A percentile compares a stretch with the other conserved stretches of the same genome.
Evolutionary conservation across 768 basidiomycete genomes (phyloP).

Genomic region (Leccinum aurantiacum): DNA sequence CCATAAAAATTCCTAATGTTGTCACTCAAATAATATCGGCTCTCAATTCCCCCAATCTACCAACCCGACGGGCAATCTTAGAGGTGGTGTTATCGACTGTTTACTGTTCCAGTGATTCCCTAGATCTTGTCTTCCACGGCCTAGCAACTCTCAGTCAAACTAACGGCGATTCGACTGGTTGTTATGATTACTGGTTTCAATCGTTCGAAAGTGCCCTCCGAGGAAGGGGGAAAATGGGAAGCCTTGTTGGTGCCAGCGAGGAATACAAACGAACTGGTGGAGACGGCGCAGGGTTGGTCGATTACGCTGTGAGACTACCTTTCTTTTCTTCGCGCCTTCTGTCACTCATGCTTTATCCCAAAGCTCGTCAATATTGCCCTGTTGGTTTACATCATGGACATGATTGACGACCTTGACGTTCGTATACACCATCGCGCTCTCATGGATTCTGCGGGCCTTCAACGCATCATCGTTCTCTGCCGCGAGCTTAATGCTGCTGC

Average conservation of each 20-base stretch:
- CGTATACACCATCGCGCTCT: constrained; percentile 84
- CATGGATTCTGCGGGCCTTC: constrained; percentile 87
- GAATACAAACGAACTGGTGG: constrained; percentile 73
- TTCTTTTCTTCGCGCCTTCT: neutral
- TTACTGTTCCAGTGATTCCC: constrained; percentile 61
- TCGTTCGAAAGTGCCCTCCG: constrained; percentile 71
- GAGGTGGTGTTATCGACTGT: constrained; percentile 78
- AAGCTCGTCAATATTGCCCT: constrained; percentile 62
- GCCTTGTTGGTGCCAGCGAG: constrained; percentile 90
- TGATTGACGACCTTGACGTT: constrained; percentile 75
- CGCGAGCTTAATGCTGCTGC: constrained; percentile 59
- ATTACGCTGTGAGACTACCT: constrained; percentile 72
- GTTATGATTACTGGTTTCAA: constrained; percentile 89
- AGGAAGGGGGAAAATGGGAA: constrained; percentile 93
- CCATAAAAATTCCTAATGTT: constrained; percentile 67
- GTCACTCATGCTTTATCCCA: constrained; percentile 13
- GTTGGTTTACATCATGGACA: constrained; percentile 63
- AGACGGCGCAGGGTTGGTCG: constrained; percentile 67
- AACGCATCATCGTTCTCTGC: constrained; percentile 69
- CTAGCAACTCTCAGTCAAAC: constrained; percentile 70
- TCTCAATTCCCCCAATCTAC: constrained; percentile 76
- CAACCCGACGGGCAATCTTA: constrained; percentile 72
- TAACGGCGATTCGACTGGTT: constrained; percentile 56
- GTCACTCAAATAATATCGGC: constrained; percentile 80
- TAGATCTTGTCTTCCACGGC: constrained; percentile 69